Conservation (phyloP, 306 rosid genomes). For the Ceratonia siliqua region DNA sequence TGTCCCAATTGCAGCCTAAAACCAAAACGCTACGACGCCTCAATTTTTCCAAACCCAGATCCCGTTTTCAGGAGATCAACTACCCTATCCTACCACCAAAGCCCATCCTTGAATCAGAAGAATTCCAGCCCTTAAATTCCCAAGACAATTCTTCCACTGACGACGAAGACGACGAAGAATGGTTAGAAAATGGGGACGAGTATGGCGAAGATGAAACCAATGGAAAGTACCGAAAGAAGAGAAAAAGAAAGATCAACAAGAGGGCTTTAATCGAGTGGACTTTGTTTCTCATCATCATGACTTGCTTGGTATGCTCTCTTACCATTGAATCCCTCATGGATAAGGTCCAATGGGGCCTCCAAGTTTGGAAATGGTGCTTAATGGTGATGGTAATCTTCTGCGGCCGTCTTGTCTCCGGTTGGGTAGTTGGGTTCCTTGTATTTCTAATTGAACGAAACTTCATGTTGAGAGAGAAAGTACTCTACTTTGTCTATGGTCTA, state of each 20-base stretch:
- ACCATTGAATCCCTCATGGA: neutral
- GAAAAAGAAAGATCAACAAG: conserved; percentile 3
- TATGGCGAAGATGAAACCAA: neutral
- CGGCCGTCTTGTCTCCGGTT: conserved; percentile 26
- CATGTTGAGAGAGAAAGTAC: conserved; percentile 27
- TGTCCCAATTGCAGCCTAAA: neutral
- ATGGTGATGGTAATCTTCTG: conserved; percentile 24
- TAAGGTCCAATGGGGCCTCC: neutral
- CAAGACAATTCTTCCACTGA: neutral
- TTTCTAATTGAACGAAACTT: conserved; percentile 25
- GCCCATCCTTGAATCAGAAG: neutral
- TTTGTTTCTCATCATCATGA: conserved; percentile 21
- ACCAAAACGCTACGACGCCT: conserved; percentile 8
- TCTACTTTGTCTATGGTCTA: conserved; percentile 28
- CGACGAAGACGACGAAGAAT: neutral
- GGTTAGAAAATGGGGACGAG: neutral
- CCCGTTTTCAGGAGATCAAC: conserved; percentile 24
- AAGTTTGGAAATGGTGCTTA: conserved; percentile 34
- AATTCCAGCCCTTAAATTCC: neutral
- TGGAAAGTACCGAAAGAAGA: neutral
- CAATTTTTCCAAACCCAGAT: conserved; percentile 26
- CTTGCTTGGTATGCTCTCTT: conserved; percentile 28
- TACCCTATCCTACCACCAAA: neutral
- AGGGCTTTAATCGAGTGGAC: conserved; percentile 24
- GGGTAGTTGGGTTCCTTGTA: conserved; percentile 1